phyloP scores from a whole-genome alignment of 2,329 filamentous ascomycete species.

The Paecilomyces dactylethromorphus region DNA sequence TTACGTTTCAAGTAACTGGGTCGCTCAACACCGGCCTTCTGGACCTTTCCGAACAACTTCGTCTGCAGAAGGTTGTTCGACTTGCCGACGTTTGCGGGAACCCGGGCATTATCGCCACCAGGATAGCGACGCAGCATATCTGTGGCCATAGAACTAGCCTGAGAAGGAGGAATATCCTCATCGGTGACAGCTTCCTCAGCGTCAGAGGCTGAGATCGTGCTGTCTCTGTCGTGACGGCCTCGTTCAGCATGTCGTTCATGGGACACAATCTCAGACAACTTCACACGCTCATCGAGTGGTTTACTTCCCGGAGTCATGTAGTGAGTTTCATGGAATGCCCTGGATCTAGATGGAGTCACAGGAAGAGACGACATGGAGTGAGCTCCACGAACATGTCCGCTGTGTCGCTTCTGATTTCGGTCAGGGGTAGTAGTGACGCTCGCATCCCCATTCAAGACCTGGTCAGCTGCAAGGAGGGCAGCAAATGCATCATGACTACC shows the following conservation, averaged over 20 bases:
- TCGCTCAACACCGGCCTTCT: constrained; percentile 45
- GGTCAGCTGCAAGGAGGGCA: constrained; percentile 64
- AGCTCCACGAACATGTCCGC: constrained; percentile 64
- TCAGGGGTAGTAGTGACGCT: constrained; percentile 64
- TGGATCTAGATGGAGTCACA: constrained; percentile 60
- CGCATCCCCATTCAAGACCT: constrained; percentile 71
- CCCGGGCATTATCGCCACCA: constrained; percentile 30
- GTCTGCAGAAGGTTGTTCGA: constrained; percentile 49
- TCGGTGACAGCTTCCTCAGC: constrained; percentile 49
- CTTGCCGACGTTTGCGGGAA: constrained; percentile 32
- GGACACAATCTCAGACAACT: constrained; percentile 18
- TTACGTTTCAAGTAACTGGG: constrained; percentile 31
- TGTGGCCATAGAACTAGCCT: constrained; percentile 70
- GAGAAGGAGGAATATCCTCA: constrained; percentile 63
- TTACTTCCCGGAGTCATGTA: constrained; percentile 56
- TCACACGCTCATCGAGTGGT: constrained; percentile 36
- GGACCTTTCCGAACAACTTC: constrained; percentile 57
- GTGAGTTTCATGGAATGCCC: constrained; percentile 43
- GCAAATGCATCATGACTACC: constrained; percentile 63
- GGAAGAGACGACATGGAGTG: constrained; percentile 83
- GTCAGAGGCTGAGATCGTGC: constrained; percentile 69
- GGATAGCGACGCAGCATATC: constrained; percentile 62
- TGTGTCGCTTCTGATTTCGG: constrained; percentile 43
- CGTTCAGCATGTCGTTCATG: constrained; percentile 29
- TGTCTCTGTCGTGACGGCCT: constrained; percentile 68